Conservation (phyloP, 2,329 filamentous ascomycete species). For the Penicillium polonicum region DNA sequence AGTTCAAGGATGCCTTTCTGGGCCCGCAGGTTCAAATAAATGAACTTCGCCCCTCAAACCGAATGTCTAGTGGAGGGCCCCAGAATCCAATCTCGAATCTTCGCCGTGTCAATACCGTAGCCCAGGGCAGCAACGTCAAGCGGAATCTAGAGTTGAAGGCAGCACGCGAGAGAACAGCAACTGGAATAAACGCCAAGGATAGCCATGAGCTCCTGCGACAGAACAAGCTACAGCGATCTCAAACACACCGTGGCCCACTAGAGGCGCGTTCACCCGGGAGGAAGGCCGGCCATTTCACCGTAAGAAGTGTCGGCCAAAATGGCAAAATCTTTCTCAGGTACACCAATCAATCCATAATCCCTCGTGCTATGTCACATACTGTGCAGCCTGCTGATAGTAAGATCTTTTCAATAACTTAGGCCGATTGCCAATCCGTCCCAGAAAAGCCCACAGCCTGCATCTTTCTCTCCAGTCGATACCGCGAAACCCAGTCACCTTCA, state of each 20-base stretch:
- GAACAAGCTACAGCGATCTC: constrained; percentile 40
- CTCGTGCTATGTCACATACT: constrained; percentile 16
- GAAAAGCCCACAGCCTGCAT: constrained; percentile 34
- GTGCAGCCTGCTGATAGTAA: constrained; percentile 16
- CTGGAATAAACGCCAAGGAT: constrained; percentile 48
- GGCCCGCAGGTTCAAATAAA: constrained; percentile 21
- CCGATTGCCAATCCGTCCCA: constrained; percentile 38
- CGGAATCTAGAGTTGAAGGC: constrained; percentile 32
- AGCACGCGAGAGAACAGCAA: constrained; percentile 35
- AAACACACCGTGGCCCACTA: constrained; percentile 51
- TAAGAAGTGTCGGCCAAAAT: constrained; percentile 79
- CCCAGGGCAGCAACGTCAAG: constrained; percentile 35
- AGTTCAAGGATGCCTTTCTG: constrained; percentile 17
- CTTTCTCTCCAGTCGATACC: constrained; percentile 51
- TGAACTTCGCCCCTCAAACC: constrained; percentile 16
- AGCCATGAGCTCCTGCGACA: constrained; percentile 52
- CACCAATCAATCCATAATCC: constrained; percentile 21
- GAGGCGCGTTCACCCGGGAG: constrained; percentile 63
- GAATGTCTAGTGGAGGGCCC: constrained; percentile 12
- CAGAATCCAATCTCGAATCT: constrained; percentile 27
- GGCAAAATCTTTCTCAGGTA: constrained; percentile 81
- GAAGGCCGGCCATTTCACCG: constrained; percentile 71
- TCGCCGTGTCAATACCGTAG: constrained; percentile 41
- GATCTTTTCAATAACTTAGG: constrained; percentile 19
- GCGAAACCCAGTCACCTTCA: constrained; percentile 57